phyloP scores from a whole-genome alignment of 129 eudicot genomes.

The carrot (Daucus carota) region DNA sequence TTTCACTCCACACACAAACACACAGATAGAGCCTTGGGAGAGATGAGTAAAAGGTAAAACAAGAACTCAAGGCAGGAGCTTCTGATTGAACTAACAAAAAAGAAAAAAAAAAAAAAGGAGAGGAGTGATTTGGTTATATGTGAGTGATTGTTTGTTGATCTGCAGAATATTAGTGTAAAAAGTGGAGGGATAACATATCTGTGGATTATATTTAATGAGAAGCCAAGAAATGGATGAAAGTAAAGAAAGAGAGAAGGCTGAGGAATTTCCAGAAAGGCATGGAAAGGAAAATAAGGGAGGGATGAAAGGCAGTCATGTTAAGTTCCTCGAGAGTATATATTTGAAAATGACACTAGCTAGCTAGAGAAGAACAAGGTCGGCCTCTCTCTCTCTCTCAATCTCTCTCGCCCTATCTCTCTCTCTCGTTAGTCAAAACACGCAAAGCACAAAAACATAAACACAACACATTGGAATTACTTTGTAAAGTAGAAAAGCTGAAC shows the following conservation, averaged over 20 bases:
- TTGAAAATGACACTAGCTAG: constrained; percentile 74
- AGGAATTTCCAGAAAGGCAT: constrained; percentile 39
- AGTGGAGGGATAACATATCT: not conserved
- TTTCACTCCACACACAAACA: constrained; percentile 25
- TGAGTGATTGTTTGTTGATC: not conserved
- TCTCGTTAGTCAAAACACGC: constrained; percentile 33
- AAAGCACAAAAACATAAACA: constrained; percentile 33
- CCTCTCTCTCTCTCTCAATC: constrained; percentile 1
- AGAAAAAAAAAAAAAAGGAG: not conserved
- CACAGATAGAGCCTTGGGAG: not conserved
- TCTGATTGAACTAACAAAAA: not conserved
- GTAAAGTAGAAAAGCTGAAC: not conserved
- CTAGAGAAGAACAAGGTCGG: constrained; percentile 22
- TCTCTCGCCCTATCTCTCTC: constrained; percentile 14
- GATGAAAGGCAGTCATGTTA: constrained; percentile 18
- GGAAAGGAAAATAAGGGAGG: constrained; percentile 14
- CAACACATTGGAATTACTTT: constrained; percentile 17
- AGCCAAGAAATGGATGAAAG: constrained; percentile 6
- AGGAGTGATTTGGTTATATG: not conserved
- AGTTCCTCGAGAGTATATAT: constrained; percentile 58
- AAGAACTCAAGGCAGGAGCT: constrained; percentile 28
- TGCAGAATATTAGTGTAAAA: not conserved
- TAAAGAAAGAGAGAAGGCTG: constrained; percentile 21
- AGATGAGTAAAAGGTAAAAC: not conserved
- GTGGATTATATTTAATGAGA: not conserved